Conservation (phyloP, 208 protist species). For the Borovskyia barvae region DNA sequence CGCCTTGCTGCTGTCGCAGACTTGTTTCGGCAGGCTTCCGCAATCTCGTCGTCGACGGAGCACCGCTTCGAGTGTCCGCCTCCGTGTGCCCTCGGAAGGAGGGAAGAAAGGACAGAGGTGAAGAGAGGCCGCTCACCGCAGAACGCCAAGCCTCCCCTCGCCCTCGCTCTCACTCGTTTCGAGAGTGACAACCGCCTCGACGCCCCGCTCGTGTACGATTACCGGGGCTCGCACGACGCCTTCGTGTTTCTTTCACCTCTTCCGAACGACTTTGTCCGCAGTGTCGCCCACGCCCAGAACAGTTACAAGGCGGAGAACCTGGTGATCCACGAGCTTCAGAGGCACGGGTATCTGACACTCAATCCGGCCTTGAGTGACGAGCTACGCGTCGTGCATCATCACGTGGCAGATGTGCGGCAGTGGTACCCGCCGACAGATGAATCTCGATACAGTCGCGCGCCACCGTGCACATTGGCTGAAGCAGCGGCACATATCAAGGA, state of each 20-base stretch:
- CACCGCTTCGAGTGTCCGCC: not conserved
- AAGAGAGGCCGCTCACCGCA: not conserved
- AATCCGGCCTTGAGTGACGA: slow-evolving; percentile 59
- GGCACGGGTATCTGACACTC: slow-evolving; percentile 47
- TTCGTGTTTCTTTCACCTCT: slow-evolving; percentile 71
- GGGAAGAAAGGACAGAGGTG: not conserved
- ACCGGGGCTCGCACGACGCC: slow-evolving; percentile 87
- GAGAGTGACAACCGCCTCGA: slow-evolving; percentile 47
- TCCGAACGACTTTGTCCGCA: slow-evolving; percentile 32
- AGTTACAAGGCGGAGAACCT: slow-evolving; percentile 89
- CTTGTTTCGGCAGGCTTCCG: slow-evolving; percentile 37
- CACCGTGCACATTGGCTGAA: slow-evolving; percentile 39
- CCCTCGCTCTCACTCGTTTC: slow-evolving; percentile 74
- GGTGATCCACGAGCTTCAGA: slow-evolving; percentile 74
- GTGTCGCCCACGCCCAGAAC: slow-evolving; percentile 77
- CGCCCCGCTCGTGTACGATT: slow-evolving; percentile 69
- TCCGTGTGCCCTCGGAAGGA: not conserved
- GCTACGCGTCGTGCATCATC: slow-evolving; percentile 67
- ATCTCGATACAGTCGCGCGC: slow-evolving; percentile 54
- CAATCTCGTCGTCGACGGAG: not conserved
- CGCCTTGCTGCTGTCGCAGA: slow-evolving; percentile 20
- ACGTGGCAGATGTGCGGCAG: slow-evolving; percentile 77
- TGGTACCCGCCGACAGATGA: slow-evolving; percentile 81
- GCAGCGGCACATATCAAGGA: slow-evolving; percentile 22
- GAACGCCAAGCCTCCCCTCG: slow-evolving; percentile 21